Evolutionary conservation across 176 grass and related monocot genomes (phyloP).

Genomic region (Aechmea fasciata): DNA sequence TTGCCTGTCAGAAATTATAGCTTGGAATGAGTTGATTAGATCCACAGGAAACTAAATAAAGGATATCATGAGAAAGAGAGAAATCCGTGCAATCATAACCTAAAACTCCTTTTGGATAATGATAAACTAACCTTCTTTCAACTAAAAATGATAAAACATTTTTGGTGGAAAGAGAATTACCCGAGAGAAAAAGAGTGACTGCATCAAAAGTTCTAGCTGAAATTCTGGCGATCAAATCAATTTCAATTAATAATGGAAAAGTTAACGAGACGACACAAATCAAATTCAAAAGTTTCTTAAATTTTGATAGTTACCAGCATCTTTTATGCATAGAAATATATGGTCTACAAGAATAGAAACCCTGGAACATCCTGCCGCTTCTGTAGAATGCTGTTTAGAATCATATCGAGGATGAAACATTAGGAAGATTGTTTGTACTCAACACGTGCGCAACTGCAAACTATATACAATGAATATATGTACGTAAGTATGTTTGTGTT

Average conservation of each 20-base stretch:
- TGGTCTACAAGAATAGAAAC: slow-evolving; percentile 96
- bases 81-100: not conserved
- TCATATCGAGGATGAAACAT: slow-evolving; percentile 15
- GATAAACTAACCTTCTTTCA: not conserved
- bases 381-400: slow-evolving; percentile 52
- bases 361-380: slow-evolving; percentile 91
- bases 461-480: not conserved
- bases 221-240: slow-evolving; percentile 50
- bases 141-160: not conserved
- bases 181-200: slow-evolving; percentile 93
- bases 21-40: not conserved
- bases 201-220: slow-evolving; percentile 97
- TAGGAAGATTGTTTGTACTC: not conserved
- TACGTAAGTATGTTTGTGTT: no score
- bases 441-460: not conserved
- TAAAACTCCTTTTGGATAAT: not conserved
- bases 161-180: slow-evolving; percentile 33
- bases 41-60: not conserved
- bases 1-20: slow-evolving; percentile 49
- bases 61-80: no score
- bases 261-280: not conserved
- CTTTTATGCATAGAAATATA: slow-evolving; percentile 98
- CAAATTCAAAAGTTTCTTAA: slow-evolving; percentile 11
- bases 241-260: not conserved
- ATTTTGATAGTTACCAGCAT: slow-evolving; percentile 58